Conservation (phyloP, 805 yeast genomes). For the Teunomyces aglyptinius region DNA sequence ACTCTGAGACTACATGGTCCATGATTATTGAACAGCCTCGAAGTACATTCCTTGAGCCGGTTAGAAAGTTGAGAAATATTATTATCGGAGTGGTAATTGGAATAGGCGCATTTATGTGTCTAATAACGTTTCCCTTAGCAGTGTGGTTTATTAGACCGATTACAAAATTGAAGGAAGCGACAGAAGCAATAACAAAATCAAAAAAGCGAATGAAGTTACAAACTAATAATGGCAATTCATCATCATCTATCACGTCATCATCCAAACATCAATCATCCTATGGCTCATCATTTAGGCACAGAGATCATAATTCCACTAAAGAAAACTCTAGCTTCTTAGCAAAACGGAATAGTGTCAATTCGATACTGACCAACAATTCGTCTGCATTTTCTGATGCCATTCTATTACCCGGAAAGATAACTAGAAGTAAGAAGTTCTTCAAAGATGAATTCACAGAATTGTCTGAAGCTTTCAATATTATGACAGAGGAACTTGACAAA, state of each 20-base stretch:
- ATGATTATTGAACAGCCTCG: slow-evolving; percentile 67
- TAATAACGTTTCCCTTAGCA: slow-evolving; percentile 79
- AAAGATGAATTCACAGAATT: slow-evolving; percentile 86
- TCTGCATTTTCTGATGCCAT: slow-evolving; percentile 44
- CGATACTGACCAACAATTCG: slow-evolving; percentile 29
- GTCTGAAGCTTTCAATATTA: slow-evolving; percentile 83
- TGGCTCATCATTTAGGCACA: not conserved
- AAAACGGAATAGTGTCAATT: slow-evolving; percentile 25
- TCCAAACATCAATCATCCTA: slow-evolving; percentile 1
- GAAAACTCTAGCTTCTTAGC: not conserved
- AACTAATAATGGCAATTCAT: not conserved
- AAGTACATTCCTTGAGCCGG: slow-evolving; percentile 59
- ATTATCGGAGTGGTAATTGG: slow-evolving; percentile 78
- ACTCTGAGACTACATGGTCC: slow-evolving; percentile 56
- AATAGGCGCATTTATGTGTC: slow-evolving; percentile 68
- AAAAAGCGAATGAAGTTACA: slow-evolving; percentile 19
- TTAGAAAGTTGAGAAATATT: slow-evolving; percentile 59
- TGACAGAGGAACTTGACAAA: slow-evolving; percentile 83
- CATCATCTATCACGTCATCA: not conserved
- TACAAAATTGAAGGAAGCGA: slow-evolving; percentile 72
- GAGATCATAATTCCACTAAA: not conserved
- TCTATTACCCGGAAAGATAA: slow-evolving; percentile 37
- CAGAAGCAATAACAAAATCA: slow-evolving; percentile 62
- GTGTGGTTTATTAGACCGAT: slow-evolving; percentile 85
- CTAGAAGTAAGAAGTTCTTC: slow-evolving; percentile 46